phyloP scores from a whole-genome alignment of 106 monocot species.

The Phalaenopsis equestris region DNA sequence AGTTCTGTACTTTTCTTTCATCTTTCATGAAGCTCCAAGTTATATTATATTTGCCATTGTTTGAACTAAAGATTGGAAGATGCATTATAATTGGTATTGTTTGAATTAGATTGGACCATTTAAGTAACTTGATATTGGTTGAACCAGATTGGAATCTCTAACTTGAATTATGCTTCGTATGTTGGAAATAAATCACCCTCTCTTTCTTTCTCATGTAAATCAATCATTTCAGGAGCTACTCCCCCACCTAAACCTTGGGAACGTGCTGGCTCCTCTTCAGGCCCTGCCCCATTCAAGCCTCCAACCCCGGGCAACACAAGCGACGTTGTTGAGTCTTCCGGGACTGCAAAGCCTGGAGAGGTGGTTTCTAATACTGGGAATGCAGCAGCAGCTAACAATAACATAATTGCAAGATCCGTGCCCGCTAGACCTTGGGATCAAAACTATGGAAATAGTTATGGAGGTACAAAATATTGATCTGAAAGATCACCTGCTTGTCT shows the following conservation, averaged over 20 bases:
- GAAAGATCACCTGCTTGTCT: neutral
- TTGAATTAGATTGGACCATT: too few species aligned
- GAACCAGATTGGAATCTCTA: too few species aligned
- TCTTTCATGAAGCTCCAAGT: too few species aligned
- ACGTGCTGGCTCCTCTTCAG: conserved; percentile 44
- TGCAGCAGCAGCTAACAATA: conserved; percentile 18
- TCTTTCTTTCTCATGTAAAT: too few species aligned
- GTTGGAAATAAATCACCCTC: too few species aligned
- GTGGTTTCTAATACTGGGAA: conserved; percentile 37
- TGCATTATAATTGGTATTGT: too few species aligned
- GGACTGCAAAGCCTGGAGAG: conserved; percentile 89
- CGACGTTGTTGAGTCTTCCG: conserved; percentile 85
- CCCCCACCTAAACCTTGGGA: conserved; percentile 90
- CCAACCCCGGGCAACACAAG: conserved; percentile 79
- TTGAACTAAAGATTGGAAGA: too few species aligned
- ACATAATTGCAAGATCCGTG: conserved; percentile 44
- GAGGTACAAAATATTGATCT: conserved; percentile 28
- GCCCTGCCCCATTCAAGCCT: conserved; percentile 75
- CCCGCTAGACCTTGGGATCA: conserved; percentile 93
- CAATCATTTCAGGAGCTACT: conserved; percentile 31
- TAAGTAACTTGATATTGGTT: too few species aligned
- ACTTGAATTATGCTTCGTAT: too few species aligned
- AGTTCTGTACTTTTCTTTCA: too few species aligned
- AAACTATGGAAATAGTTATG: conserved; percentile 64
- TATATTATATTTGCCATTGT: too few species aligned